Evolutionary conservation across 257 asterid species (phyloP).

Genomic region (Misopates orontium): DNA sequence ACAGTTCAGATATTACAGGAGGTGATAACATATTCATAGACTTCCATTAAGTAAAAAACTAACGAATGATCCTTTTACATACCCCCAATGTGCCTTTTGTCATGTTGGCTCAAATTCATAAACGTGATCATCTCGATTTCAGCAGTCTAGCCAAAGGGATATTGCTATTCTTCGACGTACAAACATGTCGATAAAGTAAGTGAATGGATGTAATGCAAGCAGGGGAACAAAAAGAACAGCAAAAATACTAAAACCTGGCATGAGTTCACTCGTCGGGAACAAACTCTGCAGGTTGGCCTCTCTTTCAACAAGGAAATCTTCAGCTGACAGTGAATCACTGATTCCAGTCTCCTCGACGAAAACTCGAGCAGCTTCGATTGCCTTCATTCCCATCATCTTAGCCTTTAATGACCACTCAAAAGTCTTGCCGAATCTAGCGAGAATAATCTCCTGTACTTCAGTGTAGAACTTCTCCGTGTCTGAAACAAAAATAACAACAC

Average conservation of each 20-base stretch:
- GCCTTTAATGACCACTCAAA: conserved; percentile 98
- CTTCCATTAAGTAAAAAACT: too few relatives aligned
- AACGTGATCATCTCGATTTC: too few relatives aligned
- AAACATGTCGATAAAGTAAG: too few relatives aligned
- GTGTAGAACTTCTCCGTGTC: conserved; percentile 96
- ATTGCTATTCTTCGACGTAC: too few relatives aligned
- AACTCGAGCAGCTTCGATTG: conserved; percentile 91
- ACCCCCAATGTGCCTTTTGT: too few relatives aligned
- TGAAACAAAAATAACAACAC: conserved; percentile 30
- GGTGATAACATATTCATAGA: too few relatives aligned
- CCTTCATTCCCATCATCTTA: conserved; percentile 97
- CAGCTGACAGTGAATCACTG: conserved; percentile 70
- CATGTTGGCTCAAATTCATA: too few relatives aligned
- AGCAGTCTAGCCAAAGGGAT: too few relatives aligned
- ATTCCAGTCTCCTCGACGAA: conserved; percentile 90
- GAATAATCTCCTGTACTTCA: conserved; percentile 87
- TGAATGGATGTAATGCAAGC: too few relatives aligned
- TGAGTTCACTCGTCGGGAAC: conserved; percentile 87
- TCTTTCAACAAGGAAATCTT: conserved; percentile 88
- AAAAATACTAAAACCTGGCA: conserved; percentile 99
- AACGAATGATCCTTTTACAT: too few relatives aligned
- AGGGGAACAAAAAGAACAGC: too few relatives aligned
- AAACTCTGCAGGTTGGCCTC: conserved; percentile 69
- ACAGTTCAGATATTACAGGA: too few relatives aligned
- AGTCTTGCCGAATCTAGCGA: conserved; percentile 76